Evolutionary conservation across 2,329 filamentous ascomycete species (phyloP), one percentile per base, ranked within the genome.

Genomic region (Aspergillus sojae): DNA sequence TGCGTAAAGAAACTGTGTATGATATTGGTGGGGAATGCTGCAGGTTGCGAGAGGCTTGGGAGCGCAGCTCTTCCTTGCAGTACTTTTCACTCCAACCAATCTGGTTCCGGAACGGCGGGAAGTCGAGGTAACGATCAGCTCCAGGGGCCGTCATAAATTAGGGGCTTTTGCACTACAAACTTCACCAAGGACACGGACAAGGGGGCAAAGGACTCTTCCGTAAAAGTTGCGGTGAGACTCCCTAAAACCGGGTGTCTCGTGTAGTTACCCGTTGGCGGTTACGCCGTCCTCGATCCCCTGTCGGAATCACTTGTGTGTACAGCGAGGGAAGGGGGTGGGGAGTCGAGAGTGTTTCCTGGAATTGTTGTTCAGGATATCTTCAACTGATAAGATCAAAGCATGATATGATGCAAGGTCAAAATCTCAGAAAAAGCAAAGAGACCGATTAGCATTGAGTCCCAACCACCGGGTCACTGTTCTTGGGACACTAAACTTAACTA

Each of bases 341-440:
- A n/a, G 7, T 23, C 21, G 12, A 48, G 21, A 48, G 28, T n/a
- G 19, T 30, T 21, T 32, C 12, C 28, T 11, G 28, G 10, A 32
- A 19, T n/a, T 21, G 28, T 21, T 23, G 26, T 32, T 52, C 21
- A 26, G 48, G 48, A 52, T 52, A 32, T 52, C 48, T 52, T 52
- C 19, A 52, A 32, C 28, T 57, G 63, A 63, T 61, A 63, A 63
- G 63, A 63, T 65, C 45, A 21, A 55, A 58, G 56, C 52, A 64
- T 60, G 52, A 62, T 68, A 63, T 60, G 52, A 62, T 68, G 58
- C 64, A 67, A 59, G 56, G 57, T 34, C 52, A 56, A 50, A 59
- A 48, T 54, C 34, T 39, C 30, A 45, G 58, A 68, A 68, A 66
- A 70, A 67, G 65, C 65, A 66, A 67, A 57, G 28, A 57, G 39